Conservation (phyloP, 176 grass and related monocot species). For the Puya raimondii region DNA sequence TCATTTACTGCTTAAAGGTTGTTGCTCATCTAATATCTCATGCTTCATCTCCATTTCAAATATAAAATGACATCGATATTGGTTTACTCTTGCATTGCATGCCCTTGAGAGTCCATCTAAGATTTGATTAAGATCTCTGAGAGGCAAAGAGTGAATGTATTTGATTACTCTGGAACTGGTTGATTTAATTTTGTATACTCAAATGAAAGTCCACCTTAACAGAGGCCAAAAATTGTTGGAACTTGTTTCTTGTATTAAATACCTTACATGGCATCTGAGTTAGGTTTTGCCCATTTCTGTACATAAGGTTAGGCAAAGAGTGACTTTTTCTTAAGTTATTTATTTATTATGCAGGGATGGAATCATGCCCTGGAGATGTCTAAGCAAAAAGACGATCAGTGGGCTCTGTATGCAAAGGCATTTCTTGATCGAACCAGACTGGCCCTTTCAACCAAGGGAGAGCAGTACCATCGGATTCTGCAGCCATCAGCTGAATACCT, state of each 20-base stretch:
- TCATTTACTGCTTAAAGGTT: slow-evolving; percentile 94
- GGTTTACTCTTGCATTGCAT: neutral
- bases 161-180: neutral
- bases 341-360: slow-evolving; percentile 78
- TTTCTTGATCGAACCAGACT: slow-evolving; percentile 93
- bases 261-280: neutral
- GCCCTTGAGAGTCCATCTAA: neutral
- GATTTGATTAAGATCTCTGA: neutral
- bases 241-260: too few relatives aligned
- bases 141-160: neutral
- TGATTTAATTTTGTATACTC: neutral
- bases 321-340: slow-evolving; percentile 14
- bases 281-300: slow-evolving; percentile 2
- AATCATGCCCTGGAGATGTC: slow-evolving; percentile 68
- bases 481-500: slow-evolving; percentile 95
- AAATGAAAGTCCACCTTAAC: neutral
- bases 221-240: too few relatives aligned
- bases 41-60: slow-evolving; percentile 13
- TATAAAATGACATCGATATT: neutral
- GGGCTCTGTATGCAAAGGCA: slow-evolving; percentile 90
- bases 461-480: slow-evolving; percentile 72
- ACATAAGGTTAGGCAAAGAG: slow-evolving; percentile 8
- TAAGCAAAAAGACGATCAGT: slow-evolving; percentile 63
- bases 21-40: slow-evolving; percentile 2
- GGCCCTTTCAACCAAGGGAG: slow-evolving; percentile 79